Evolutionary conservation across 805 yeast genomes (phyloP), one percentile per base, ranked within the genome.

Genomic region (Torulaspora maleeae): DNA sequence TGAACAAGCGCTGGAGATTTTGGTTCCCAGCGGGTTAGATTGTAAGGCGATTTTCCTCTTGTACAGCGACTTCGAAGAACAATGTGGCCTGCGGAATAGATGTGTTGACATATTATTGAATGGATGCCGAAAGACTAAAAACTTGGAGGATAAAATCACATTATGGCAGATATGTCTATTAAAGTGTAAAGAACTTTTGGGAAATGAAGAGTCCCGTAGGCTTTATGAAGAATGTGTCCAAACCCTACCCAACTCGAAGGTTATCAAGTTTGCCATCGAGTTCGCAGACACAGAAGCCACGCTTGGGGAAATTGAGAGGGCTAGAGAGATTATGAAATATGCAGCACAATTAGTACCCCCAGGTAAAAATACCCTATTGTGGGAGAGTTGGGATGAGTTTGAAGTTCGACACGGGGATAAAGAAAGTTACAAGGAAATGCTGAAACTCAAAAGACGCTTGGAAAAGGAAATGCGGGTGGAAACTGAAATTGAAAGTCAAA

Each of bases 371-470:
- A 16, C 25, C 46, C 48, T 43, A 1, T 58, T 80, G 27, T 88
- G 95, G 95, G 66, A 66, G 1, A 62, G 64, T 24, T 90, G 95
- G 95, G 81, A 81, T 43, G 59, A 69, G 9, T 87, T 89, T 61
- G 98, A 90, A 59, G 60, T 85, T 27, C 71, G 75, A 11, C 53
- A 77, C 60, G 98, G 98, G 4, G 68, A 75, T 47, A 93, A 85
- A 56, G 73, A 72, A 3, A 77, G 84, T 0, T 88, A 77, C 61
- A 87, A 84, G 54, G 83, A 80, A 16, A 82, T 89, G 90, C 61
- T 87, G 19, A 67, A 82, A 37, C 68, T 70, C 49, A 83, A 80
- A 58, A 72, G 87, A 50, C 51, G 52, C 29, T 54, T 67, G 3
- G 63, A 56, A 32, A 61, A 53, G 13, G 56, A 59, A 24, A 61